phyloP scores from a whole-genome alignment of 2,329 filamentous ascomycete species.

The Dissoconium aciculare region DNA sequence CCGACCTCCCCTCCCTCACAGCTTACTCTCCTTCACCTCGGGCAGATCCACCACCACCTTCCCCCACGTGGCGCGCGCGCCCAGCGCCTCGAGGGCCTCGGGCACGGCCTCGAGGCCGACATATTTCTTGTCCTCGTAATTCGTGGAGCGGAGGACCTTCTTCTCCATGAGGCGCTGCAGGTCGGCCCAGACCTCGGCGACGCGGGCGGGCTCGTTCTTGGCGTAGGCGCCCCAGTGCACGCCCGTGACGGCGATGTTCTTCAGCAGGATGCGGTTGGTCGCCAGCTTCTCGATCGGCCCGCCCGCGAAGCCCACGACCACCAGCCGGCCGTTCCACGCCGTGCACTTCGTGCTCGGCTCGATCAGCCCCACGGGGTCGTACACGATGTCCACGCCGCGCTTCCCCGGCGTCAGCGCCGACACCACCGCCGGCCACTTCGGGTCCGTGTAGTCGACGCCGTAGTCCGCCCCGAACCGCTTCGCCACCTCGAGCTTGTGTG shows the following conservation, averaged over 20 bases:
- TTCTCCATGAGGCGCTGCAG: constrained; percentile 62
- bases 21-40: constrained; percentile 40
- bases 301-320: constrained; percentile 80
- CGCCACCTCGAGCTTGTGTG: constrained; percentile 67
- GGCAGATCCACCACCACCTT: constrained; percentile 86
- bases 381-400: constrained; percentile 77
- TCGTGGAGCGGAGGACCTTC: constrained; percentile 68
- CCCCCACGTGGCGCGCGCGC: constrained; percentile 75
- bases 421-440: constrained; percentile 50
- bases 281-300: constrained; percentile 81
- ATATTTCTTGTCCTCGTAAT: constrained; percentile 69
- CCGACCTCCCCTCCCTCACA: constrained; percentile 18
- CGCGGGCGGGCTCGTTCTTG: constrained; percentile 53
- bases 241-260: constrained; percentile 83
- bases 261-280: constrained; percentile 80
- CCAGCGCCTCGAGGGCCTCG: constrained; percentile 60
- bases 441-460: constrained; percentile 58
- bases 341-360: constrained; percentile 80
- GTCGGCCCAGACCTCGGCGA: constrained; percentile 64
- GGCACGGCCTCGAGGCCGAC: constrained; percentile 68
- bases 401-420: constrained; percentile 61
- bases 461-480: constrained; percentile 72
- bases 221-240: constrained; percentile 85
- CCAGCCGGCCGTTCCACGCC: constrained; percentile 77
- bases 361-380: constrained; percentile 83